Percentiles rank a stretch among this genome's conserved stretches.
phyloP scores from a whole-genome alignment of 495 filamentous ascomycete genomes.

The Penicillium odoratum region DNA sequence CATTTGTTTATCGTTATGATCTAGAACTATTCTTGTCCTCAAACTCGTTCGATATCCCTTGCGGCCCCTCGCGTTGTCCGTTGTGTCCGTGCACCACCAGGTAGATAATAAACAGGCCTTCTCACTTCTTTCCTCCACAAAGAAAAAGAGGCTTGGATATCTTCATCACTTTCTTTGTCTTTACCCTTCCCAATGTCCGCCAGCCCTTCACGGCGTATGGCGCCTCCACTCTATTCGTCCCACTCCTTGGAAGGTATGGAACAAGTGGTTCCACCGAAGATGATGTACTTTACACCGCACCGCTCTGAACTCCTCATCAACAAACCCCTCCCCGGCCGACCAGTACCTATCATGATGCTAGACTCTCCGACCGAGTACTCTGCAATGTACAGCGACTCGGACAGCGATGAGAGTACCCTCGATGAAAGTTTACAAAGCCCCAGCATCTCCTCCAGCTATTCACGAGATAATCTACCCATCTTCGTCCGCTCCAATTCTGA shows the following conservation, averaged over 20 bases:
- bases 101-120: constrained; percentile 6
- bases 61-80: constrained; percentile 24
- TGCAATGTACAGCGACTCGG: constrained; percentile 36
- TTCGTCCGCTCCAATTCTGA: constrained; percentile 40
- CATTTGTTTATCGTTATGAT: not conserved
- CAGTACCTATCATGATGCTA: constrained; percentile 14
- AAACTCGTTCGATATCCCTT: constrained; percentile 13
- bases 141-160: not conserved
- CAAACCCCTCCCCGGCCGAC: constrained; percentile 40
- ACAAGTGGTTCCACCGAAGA: constrained; percentile 35
- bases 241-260: constrained; percentile 48
- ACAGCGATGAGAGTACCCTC: constrained; percentile 32
- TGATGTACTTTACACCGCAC: constrained; percentile 16
- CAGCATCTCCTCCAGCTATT: constrained; percentile 28
- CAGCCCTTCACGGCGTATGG: constrained; percentile 15
- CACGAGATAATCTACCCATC: constrained; percentile 34
- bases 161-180: constrained; percentile 5
- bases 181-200: constrained; percentile 13
- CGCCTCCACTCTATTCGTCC: constrained; percentile 41
- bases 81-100: constrained; percentile 19
- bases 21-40: not conserved
- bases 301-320: constrained; percentile 35
- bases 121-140: constrained; percentile 3
- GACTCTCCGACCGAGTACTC: constrained; percentile 26
- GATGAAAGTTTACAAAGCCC: constrained; percentile 30